Evolutionary conservation across 805 yeast genomes (phyloP), one percentile per base, ranked within the genome.

Genomic region (Wickerhamomyces tratensis): DNA sequence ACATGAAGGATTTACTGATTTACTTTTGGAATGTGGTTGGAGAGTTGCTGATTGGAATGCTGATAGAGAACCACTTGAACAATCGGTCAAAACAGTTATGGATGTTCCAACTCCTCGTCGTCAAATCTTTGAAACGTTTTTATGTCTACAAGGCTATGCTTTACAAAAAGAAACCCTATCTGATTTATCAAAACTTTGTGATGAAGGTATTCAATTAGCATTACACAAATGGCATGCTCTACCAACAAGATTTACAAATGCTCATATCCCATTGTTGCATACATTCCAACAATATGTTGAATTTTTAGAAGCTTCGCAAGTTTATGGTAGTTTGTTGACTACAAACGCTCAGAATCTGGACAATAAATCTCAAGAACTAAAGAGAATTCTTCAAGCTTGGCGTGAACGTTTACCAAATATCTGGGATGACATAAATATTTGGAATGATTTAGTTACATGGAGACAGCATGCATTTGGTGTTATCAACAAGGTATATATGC

Each of bases 401-500:
- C 72, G 98, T 56, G 99, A 93, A 58, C 79, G 99, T 48, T 68
- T 94, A 41, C 99, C 99, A 11, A 93, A 93, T 54, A 70, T 77
- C 8, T 93, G 98, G 97, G 99, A 93, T 63, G 98, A 93, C 59
- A 89, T 93, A 54, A 91, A 88, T 58, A 76, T 89, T 46, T 93
- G 99, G 99, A 89, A 94, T 51, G 99, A 93, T 58, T 66, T 93
- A 46, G 95, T 93, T 5, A 89, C 98, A 0, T 93, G 99, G 99
- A 75, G 99, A 51, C 98, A 93, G 63, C 98, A 93, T 65, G 97
- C 96, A 0, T 93, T 94, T 71, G 89, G 86, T 49, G 96, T 91
- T 26, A 89, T 93, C 52, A 93, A 93, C 68, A 85, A 85, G 59
- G 95, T 86, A 2, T 93, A 93, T 61, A 74, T 89, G 72, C 98